Evolutionary conservation across 2,329 filamentous ascomycete species (phyloP).

Genomic region (Ilyonectria destructans): DNA sequence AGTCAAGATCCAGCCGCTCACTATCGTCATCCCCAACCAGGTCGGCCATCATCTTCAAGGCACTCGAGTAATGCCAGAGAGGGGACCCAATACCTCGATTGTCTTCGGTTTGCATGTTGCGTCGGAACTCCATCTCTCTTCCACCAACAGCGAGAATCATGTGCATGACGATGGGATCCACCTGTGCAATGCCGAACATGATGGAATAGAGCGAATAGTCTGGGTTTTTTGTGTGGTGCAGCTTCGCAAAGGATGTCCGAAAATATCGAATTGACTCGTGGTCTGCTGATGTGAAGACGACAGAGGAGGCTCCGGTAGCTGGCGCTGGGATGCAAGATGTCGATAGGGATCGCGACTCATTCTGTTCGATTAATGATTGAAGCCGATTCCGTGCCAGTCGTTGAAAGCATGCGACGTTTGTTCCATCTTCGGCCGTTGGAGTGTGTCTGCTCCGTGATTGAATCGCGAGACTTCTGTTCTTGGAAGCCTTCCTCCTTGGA

Average conservation of each 20-base stretch:
- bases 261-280: constrained; percentile 57
- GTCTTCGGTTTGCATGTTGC: constrained; percentile 28
- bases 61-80: constrained; percentile 52
- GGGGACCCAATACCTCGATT: constrained; percentile 34
- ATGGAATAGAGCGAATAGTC: constrained; percentile 55
- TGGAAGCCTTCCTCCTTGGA: constrained; percentile 37
- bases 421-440: not conserved
- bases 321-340: constrained; percentile 12
- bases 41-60: constrained; percentile 53
- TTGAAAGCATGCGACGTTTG: constrained; percentile 7
- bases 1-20: constrained; percentile 49
- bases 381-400: constrained; percentile 5
- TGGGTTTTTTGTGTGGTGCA: constrained; percentile 56
- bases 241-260: constrained; percentile 54
- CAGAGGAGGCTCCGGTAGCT: constrained; percentile 37
- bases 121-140: constrained; percentile 51
- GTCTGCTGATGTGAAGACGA: constrained; percentile 50
- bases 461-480: constrained; percentile 13
- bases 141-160: constrained; percentile 54
- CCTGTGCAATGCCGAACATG: constrained; percentile 53
- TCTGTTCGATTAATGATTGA: constrained; percentile 12
- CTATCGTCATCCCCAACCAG: constrained; percentile 44
- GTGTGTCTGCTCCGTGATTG: not conserved
- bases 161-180: constrained; percentile 56
- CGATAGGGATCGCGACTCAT: constrained; percentile 9